Evolutionary conservation across 2,329 filamentous ascomycete species (phyloP).

Genomic region (Aspergillus puulaauensis): DNA sequence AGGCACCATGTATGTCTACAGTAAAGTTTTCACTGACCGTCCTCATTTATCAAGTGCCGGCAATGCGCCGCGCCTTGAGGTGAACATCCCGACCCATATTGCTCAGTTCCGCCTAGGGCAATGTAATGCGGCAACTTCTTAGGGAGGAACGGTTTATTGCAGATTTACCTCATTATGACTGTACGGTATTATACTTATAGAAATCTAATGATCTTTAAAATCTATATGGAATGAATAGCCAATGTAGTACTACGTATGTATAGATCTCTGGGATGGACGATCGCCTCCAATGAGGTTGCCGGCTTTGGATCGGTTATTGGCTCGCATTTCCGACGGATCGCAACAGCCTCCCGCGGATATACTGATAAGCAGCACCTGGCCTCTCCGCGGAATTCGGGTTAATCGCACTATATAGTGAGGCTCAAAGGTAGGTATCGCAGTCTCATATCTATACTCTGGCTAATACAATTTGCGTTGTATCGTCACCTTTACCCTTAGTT

Average conservation of each 20-base stretch:
- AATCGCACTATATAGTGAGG: conserved; percentile 2
- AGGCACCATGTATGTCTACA: background rate
- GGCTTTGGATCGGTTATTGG: conserved; percentile 11
- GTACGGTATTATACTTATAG: background rate
- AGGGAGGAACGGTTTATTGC: background rate
- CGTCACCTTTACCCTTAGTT: background rate
- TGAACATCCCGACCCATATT: background rate
- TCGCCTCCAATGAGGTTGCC: background rate
- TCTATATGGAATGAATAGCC: background rate
- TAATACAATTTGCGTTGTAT: background rate
- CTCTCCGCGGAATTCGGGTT: conserved; percentile 12
- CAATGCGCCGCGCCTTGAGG: too few relatives aligned
- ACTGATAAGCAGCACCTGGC: background rate
- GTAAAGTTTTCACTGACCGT: background rate
- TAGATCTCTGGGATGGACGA: background rate
- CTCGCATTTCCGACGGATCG: conserved; percentile 9
- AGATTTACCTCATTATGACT: background rate
- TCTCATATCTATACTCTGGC: background rate
- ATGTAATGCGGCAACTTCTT: background rate
- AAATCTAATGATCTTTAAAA: background rate
- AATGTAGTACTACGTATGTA: background rate
- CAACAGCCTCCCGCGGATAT: conserved; percentile 6
- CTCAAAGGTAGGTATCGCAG: background rate
- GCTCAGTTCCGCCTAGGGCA: background rate
- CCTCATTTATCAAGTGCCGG: background rate